Evolutionary conservation across 176 grass and related monocot genomes (phyloP).

Genomic region (Puccinellia tenuiflora): DNA sequence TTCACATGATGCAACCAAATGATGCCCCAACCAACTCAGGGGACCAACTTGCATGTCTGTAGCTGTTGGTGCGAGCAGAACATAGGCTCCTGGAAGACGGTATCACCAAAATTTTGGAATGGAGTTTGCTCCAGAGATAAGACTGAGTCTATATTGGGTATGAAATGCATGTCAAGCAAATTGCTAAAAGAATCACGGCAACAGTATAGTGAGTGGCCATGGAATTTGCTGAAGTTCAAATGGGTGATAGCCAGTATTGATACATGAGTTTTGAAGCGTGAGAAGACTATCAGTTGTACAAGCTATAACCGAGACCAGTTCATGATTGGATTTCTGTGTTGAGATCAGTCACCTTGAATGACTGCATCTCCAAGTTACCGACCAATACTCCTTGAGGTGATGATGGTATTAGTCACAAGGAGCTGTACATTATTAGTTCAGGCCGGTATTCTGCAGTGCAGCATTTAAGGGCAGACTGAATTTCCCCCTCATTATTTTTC

Average conservation of each 20-base stretch:
- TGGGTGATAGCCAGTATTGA: background rate
- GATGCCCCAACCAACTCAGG: background rate
- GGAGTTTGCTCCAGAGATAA: conserved; percentile 12
- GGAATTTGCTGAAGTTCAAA: conserved; percentile 3
- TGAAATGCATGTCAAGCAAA: background rate
- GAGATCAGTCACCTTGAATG: background rate
- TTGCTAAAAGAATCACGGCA: background rate
- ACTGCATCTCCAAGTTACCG: background rate
- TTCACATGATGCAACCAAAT: conserved; percentile 10
- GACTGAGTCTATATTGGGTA: background rate
- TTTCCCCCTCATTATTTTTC: background rate
- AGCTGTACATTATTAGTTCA: background rate
- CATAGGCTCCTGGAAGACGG: conserved; percentile 28
- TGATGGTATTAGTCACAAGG: background rate
- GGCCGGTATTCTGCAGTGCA: background rate
- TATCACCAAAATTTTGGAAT: conserved; percentile 26
- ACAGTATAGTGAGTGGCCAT: background rate
- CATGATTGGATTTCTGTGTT: background rate
- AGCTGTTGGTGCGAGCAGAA: conserved; percentile 20
- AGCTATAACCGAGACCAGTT: background rate
- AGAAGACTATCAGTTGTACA: background rate
- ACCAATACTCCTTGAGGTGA: background rate
- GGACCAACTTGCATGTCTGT: background rate
- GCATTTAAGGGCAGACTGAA: background rate
- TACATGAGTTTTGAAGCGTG: background rate